Evolutionary conservation across 495 filamentous ascomycete genomes (phyloP).

Genomic region (Evernia prunastri): DNA sequence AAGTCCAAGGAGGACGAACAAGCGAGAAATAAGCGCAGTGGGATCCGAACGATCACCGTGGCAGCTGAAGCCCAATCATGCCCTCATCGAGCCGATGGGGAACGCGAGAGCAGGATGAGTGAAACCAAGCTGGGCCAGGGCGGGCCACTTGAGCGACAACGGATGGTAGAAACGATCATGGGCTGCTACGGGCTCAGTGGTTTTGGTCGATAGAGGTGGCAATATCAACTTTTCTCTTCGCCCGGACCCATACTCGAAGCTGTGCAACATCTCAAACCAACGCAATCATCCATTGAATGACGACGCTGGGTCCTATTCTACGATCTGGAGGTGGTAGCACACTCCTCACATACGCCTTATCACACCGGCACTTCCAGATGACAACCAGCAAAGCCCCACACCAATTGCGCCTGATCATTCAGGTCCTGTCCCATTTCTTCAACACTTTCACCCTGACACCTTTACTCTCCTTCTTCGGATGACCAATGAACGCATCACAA

Average conservation of each 20-base stretch:
- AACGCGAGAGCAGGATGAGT: not conserved
- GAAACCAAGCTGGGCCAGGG: not conserved
- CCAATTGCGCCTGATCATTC: not conserved
- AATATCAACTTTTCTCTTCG: not conserved
- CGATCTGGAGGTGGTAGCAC: not conserved
- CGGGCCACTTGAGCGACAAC: not conserved
- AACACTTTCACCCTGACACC: constrained; percentile 13
- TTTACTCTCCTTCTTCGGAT: constrained; percentile 11
- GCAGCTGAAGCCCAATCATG: not conserved
- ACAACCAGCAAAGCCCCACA: not conserved
- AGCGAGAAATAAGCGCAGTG: not conserved
- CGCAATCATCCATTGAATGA: not conserved
- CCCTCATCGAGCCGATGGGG: not conserved
- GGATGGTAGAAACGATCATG: not conserved
- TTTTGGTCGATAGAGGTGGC: not conserved
- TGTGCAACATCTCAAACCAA: not conserved
- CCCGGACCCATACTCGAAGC: not conserved
- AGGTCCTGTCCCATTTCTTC: not conserved
- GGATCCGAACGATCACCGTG: not conserved
- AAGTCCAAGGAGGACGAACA: not conserved
- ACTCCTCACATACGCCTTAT: not conserved
- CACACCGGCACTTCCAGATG: not conserved
- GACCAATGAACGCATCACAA: constrained; percentile 15
- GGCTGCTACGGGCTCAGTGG: not conserved
- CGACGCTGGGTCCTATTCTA: too few species aligned